These are phyloP conservation scores for Boehmeria nivea DNA, from an alignment of 306 rosid genomes.

Conservation along the genomic window DNA sequence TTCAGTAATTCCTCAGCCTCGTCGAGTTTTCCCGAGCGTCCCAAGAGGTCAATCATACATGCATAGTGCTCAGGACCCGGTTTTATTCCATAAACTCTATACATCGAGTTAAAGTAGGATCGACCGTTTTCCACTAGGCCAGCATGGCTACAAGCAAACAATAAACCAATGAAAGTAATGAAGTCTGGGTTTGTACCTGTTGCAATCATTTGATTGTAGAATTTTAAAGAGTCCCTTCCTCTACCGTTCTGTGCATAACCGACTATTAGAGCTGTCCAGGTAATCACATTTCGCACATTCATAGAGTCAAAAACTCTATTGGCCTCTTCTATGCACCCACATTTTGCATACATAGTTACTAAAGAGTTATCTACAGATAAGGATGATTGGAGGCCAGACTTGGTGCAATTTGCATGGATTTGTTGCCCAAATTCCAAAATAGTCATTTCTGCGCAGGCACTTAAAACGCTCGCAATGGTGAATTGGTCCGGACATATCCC, in stretches of 20 bases:
- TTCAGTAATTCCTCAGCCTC: conserved; percentile 61
- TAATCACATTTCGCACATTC: conserved; percentile 54
- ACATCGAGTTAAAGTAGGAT: conserved; percentile 59
- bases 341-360: conserved; percentile 80
- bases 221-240: conserved; percentile 66
- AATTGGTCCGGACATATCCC: conserved; percentile 63
- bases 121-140: conserved; percentile 66
- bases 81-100: conserved; percentile 55
- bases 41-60: conserved; percentile 83
- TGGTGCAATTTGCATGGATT: conserved; percentile 61
- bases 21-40: conserved; percentile 64
- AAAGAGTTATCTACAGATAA: conserved; percentile 69
- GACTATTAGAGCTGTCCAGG: conserved; percentile 90
- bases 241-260: conserved; percentile 89
- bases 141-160: conserved; percentile 95
- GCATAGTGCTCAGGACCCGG: conserved; percentile 82
- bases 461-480: conserved; percentile 63
- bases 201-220: conserved; percentile 68
- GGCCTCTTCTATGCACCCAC: conserved; percentile 86
- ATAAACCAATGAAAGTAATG: conserved; percentile 75
- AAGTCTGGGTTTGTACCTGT: conserved; percentile 69
- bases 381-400: conserved; percentile 51
- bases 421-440: conserved; percentile 75
- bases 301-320: conserved; percentile 50
- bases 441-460: conserved; percentile 78